A percentile compares a stretch with the other conserved stretches of the same genome.
phyloP scores from a whole-genome alignment of 768 basidiomycete genomes.

The Tricholoma furcatifolium region DNA sequence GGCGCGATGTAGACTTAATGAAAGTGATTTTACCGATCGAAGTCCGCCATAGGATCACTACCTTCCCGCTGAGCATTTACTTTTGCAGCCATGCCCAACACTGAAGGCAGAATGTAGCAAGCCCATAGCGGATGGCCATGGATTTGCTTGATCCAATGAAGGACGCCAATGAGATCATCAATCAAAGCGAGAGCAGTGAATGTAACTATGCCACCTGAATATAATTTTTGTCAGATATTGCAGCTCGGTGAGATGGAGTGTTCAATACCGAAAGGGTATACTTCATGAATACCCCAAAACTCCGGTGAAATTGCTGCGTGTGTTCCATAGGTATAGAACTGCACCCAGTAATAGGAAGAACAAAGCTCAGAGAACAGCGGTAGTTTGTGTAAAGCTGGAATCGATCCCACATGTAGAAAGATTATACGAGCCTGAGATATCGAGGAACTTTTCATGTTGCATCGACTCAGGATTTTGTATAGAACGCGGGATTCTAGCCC shows the following conservation, averaged over 20 bases:
- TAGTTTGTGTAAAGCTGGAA: conserved; percentile 48
- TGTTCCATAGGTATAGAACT: conserved; percentile 70
- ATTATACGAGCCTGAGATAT: conserved; percentile 44
- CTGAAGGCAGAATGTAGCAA: conserved; percentile 64
- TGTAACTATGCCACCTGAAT: conserved; percentile 67
- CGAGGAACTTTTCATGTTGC: conserved; percentile 35
- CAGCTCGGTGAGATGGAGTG: background rate
- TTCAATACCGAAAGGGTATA: conserved; percentile 70
- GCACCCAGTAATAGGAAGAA: conserved; percentile 40
- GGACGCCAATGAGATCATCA: conserved; percentile 48
- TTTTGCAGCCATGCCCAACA: conserved; percentile 54
- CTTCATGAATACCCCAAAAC: conserved; percentile 60
- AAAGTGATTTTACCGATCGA: conserved; percentile 34
- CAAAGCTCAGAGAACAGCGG: conserved; percentile 49
- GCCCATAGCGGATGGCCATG: conserved; percentile 64
- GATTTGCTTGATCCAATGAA: conserved; percentile 49
- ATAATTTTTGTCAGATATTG: background rate
- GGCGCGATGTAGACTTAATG: background rate
- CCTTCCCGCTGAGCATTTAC: conserved; percentile 27
- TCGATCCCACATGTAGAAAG: conserved; percentile 63
- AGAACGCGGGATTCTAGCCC: conserved; percentile 46
- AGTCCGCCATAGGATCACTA: conserved; percentile 39
- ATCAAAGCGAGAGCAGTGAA: conserved; percentile 65
- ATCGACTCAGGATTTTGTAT: conserved; percentile 40
- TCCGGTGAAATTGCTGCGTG: conserved; percentile 47